Evolutionary conservation across 1,284 basidiomycete species (phyloP), one percentile per base, ranked within the genome.

Genomic region (Fomitopsis palustris): DNA sequence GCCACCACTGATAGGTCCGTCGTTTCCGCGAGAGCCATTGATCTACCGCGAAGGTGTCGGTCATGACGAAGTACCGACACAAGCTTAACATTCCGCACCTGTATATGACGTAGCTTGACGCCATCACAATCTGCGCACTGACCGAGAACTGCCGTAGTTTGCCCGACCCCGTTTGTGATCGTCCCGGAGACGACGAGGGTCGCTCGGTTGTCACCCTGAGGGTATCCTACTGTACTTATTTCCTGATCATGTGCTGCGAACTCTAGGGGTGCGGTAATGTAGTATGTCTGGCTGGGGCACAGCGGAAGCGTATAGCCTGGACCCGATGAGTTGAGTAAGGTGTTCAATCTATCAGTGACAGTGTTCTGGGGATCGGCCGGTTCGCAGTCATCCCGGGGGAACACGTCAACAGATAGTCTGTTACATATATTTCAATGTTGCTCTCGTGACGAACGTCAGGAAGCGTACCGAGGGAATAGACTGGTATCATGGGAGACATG

Each of bases 171-270:
- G 65, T 86, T 78, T 6, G 65, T 61, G 1, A 84, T 71, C 29
- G 79, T 72, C 1, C 91, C 92, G 63, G 72, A 74, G 5, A 93
- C 81, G 23, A 81, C 73, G 21, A 87, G 72, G 8, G 75, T 80
- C 0, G 86, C 85, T 51, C 86, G 76, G 3, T 73, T 72, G 39
- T 74, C 70, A n/a, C 76, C 83, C 0, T 79, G 83, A 0, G 92
- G 92, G 63, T 92, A 90, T 14, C 88, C 89, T 4, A 78, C 69
- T 0, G 92, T 93, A 64, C 84, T 89, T 51, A 93, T 92, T 72
- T 93, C 92, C 73, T 93, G 86, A 65, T 85, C 75, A 0, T 82
- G 77, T 7, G 83, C 81, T 1, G 84, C 77, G 67, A 92, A 92
- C 19, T 78, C 72, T 57, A 93, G 78, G 2, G 88, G 83, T 1